Evolutionary conservation across 2,329 filamentous ascomycete species (phyloP), one percentile per base, ranked within the genome.

Genomic region (Pseudogymnoascus sp.): DNA sequence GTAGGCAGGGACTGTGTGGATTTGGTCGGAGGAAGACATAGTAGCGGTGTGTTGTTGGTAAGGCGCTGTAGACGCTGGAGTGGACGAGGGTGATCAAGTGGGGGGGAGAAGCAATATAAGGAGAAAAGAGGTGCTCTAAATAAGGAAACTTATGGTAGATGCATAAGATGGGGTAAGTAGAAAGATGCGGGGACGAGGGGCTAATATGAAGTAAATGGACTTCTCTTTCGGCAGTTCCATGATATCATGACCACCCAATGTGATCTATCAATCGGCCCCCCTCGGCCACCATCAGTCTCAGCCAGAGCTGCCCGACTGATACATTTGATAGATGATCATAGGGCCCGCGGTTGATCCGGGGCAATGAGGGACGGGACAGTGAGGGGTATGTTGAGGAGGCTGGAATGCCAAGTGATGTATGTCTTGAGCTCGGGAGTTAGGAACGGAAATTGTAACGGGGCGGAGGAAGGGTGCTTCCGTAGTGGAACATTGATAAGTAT

Each of bases 1-100:
- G 63, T 79, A 65, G 59, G 80, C 75, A 2, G 79, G 78, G 8
- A 79, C 72, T 11, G 66, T 68, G 62, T 64, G 60, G 25, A 60
- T 60, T 18, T 53, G 46, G n/a, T 16, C 46, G 28, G 49, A 34
- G 28, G 49, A 11, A 34, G 49, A 34, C 49, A 56, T 56, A 6
- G 16, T 34, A 3, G 16, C 5, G 28, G 9, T 18, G n/a, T 56
- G 28, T 8, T 56, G n/a, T 34, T 56, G n/a, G 25, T 7, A 34
- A 18, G 49, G 28, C 3, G n/a, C 49, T 34, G 16, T 34, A 4
- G 25, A 11, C 5, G 28, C 28, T 56, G 25, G 1, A 18, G 5
- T 56, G 49, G 11, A 34, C n/a, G 49, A 56, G n/a, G 21, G 11
- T 18, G n/a, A 34, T 56, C 9, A 56, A 56, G 49, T 34, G n/a